A percentile compares a stretch with the other conserved stretches of the same genome.
These are phyloP conservation scores for Mycena latifolia DNA, from an alignment of 768 basidiomycete genomes.

Conservation along the genomic window DNA sequence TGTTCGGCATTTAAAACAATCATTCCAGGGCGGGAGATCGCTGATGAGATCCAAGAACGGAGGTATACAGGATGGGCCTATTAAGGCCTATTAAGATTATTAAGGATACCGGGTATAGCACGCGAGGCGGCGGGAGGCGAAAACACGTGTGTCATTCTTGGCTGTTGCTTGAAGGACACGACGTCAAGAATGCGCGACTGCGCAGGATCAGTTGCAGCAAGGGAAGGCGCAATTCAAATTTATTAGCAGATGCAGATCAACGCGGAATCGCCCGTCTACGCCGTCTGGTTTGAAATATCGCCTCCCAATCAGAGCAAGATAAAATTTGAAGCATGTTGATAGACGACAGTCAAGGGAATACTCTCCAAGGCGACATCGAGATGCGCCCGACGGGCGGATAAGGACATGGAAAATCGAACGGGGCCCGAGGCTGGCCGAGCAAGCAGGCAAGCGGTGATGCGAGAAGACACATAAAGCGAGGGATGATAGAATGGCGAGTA, in stretches of 20 bases:
- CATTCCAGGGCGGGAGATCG: constrained; percentile 19
- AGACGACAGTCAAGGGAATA: not conserved
- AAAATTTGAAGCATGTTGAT: not conserved
- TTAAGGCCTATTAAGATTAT: no score
- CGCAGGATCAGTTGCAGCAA: constrained; percentile 19
- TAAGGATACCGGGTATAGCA: not conserved
- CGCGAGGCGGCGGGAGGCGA: constrained; percentile 1
- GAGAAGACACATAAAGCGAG: not conserved
- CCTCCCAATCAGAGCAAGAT: constrained; percentile 4
- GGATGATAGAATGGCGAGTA: constrained; percentile 10
- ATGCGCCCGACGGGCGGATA: constrained; percentile 3
- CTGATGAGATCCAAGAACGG: constrained; percentile 18
- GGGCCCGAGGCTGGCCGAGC: not conserved
- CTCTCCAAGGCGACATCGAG: constrained; percentile 20
- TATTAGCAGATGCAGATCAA: not conserved
- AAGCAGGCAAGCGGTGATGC: not conserved
- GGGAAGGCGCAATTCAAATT: not conserved
- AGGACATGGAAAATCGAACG: not conserved
- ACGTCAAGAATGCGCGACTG: constrained; percentile 22
- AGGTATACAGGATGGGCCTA: not conserved
- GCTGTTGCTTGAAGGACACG: not conserved
- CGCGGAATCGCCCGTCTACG: not conserved
- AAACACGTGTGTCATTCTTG: constrained; percentile 7
- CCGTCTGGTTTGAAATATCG: not conserved
- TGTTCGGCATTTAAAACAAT: constrained; percentile 18